phyloP scores from a whole-genome alignment of 371 early-diverging fungal species.

The Mucor saturninus region DNA sequence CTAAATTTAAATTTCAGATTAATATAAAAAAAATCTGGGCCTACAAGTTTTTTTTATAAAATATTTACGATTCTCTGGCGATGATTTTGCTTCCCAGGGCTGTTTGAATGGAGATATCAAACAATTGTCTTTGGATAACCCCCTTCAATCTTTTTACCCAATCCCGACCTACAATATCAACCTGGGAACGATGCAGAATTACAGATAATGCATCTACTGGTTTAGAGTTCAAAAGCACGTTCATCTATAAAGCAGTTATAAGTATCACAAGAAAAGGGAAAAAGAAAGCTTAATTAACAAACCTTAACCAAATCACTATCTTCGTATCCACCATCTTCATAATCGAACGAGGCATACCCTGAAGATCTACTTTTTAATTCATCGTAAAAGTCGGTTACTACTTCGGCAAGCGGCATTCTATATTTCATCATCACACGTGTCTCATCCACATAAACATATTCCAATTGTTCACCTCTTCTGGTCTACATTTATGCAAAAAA shows the following conservation, averaged over 20 bases:
- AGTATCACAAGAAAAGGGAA: constrained; percentile 7
- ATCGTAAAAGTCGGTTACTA: constrained; percentile 94
- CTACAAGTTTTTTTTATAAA: not conserved
- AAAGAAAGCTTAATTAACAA: not conserved
- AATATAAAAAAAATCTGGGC: not conserved
- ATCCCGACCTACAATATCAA: constrained; percentile 77
- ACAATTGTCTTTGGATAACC: constrained; percentile 87
- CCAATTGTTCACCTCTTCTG: constrained; percentile 82
- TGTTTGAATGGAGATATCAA: constrained; percentile 94
- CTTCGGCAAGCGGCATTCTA: constrained; percentile 88
- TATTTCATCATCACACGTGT: constrained; percentile 88
- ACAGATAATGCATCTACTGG: constrained; percentile 93
- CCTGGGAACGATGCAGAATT: constrained; percentile 81
- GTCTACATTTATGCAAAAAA: constrained; percentile 36
- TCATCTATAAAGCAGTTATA: constrained; percentile 62
- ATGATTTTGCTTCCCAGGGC: constrained; percentile 82
- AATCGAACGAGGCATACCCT: constrained; percentile 96
- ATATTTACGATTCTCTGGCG: constrained; percentile 82
- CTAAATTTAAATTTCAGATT: constrained; percentile 32
- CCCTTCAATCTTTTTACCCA: constrained; percentile 83
- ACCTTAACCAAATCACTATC: constrained; percentile 92
- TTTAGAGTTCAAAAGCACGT: constrained; percentile 87
- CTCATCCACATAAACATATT: constrained; percentile 88
- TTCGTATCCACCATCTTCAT: constrained; percentile 92
- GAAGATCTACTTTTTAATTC: constrained; percentile 89